Evolutionary conservation across 2,329 filamentous ascomycete genomes (phyloP), one percentile per base, ranked within the genome.

Genomic region (Epichloe sylvatica): DNA sequence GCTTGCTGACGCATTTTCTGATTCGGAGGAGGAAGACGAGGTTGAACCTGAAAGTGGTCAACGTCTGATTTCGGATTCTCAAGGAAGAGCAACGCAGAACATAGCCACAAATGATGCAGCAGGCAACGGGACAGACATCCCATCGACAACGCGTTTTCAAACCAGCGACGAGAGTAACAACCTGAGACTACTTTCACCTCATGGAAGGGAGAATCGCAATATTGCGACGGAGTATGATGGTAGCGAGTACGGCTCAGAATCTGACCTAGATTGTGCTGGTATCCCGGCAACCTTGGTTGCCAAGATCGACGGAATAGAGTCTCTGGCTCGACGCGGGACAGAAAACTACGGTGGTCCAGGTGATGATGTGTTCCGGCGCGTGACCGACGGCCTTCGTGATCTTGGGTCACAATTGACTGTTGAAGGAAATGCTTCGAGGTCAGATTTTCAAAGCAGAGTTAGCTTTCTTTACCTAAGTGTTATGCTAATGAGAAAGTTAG

Each of bases 221-320:
- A 68, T 66, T 53, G 70, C 66, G 45, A 80, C 75, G 65, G 72
- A 78, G 39, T 86, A 86, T 59, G 83, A 86, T 59, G 83, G 83
- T 7, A 85, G 81, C 56, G 82, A 87, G 61, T 87, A 85, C 60
- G 83, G 83, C 5, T 84, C 79, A 1, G 81, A 85, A 55, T 82
- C 80, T 3, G 83, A 86, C 59, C 67, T 86, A 17, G 83, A 86
- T 35, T 73, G 76, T 11, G 71, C 80, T n/a, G 81, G 80, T 19
- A 81, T 88, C 61, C 77, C 81, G 7, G 73, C 78, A 0, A 80
- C 76, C 23, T 66, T 89, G 45, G 76, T 86, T 48, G 75, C 80
- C 39, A 80, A 79, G 63, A 85, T 89, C 60, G 82, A 84, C 56
- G 81, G 80, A 25, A 76, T 89, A 42, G 84, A 88, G 63, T 80